Base-by-base conservation (phyloP, 768 basidiomycete genomes). In the Tylopilus subfusipes region DNA sequence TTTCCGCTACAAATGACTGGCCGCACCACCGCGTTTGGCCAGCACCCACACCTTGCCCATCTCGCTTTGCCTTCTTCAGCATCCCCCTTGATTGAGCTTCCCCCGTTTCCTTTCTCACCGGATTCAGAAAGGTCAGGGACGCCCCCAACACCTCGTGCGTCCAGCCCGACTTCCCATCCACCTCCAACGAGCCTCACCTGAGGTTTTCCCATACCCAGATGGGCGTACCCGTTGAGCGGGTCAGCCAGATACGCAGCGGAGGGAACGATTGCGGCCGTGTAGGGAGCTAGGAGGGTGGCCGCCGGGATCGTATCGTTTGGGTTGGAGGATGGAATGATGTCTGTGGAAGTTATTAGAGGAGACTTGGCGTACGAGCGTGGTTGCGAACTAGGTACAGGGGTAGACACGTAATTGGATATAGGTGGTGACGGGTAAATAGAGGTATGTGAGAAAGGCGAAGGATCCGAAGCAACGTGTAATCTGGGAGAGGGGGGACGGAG, bases 151-250 rank as follows among this genome's bases (percentile, higher is more conserved):
- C 81, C 75, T n/a, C 94, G 72, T 3, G 88, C 78, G 59, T 98
- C 94, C 25, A 98, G 74, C 1, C 88, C 86, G 6, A 95, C 64
- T 55, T 85, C 85, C 47, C 93, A 75, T 0, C 91, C 92, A 0
- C 83, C 83, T 0, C 86, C 88, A 2, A 97, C 67, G 14, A 89
- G 76, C 56, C 91, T 87, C 0, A 96, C 93, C 58, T 83, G 85
- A 0, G 88, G 88, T 64, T 93, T 93, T 30, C 91, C 88, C 72
- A 88, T 81, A 11, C 93, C 93, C 18, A 85, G 76, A 56, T 85
- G 83, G 0, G 85, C 82, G 63, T 96, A 97, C n/a, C 86, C 87
- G 63, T 94, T 96, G 58, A 91, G 79, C 0, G 91, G 88, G 62
- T 94, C 89, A 4, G 76, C 67, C 27, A 92, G 78, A 69, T 97